Evolutionary conservation across 176 grass and related monocot species (phyloP), one percentile per base, ranked within the genome.

Genomic region (Rhynchospora breviuscula): DNA sequence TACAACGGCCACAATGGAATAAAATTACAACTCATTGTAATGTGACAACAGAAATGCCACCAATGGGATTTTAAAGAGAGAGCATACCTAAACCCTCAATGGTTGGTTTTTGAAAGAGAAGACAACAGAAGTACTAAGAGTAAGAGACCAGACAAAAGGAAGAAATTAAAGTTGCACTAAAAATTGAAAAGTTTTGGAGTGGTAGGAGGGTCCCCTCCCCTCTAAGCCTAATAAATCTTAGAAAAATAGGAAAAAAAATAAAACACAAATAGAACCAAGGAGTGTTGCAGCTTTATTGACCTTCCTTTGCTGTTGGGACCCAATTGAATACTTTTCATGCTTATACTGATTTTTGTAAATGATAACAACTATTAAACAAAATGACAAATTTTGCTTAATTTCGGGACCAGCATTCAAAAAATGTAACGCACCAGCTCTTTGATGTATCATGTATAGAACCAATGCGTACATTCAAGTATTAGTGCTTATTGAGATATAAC

Each of bases 151-250:
- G 48, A 76, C 48, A 76, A 54, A 54, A 52, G 17, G 72, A 76
- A 76, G 46, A 76, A 53, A 76, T 14, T 53, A 15, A 53, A 54
- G 48, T 76, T 76, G 8, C 47, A 76, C 72, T 76, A 26, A 12
- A 54, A 76, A 76, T 76, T 76, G 72, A 76, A 76, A 54, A 76
- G 72, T 76, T 51, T 52, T 76, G 72, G 72, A 76, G 48, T 76
- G 48, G 33, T 45, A 43, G 33, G 21, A 14, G 48, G 72, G 46
- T 51, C 45, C 2, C 71, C 35, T 47, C 35, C 67, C 17, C 35
- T 71, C 15, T 18, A 47, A 45, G 67, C 43, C 43, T 71, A 46
- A 47, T 71, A 33, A 46, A 71, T 47, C 67, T 71, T 71, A 19
- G 19, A 22, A 71, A 47, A 3, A 47, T 19, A 71, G 19, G 17